These are phyloP conservation scores for Teratosphaeria zuluensis DNA, from an alignment of 2,329 filamentous ascomycete genomes.

Conservation along the genomic window DNA sequence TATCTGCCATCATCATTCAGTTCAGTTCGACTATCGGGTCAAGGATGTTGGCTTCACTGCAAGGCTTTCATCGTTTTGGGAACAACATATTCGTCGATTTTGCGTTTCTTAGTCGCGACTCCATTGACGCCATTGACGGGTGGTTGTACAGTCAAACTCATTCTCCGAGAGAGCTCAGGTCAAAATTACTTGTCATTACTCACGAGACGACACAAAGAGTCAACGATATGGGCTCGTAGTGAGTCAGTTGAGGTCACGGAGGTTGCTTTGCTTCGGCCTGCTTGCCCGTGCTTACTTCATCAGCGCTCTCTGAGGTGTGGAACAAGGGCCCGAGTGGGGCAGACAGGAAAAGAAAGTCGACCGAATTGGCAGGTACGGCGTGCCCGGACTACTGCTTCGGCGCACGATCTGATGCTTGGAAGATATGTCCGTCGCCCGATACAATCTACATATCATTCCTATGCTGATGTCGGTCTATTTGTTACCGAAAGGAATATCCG, in stretches of 20 bases:
- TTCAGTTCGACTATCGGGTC: neutral
- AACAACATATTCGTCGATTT: neutral
- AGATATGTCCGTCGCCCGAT: neutral
- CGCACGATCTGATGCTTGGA: no score
- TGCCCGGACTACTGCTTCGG: neutral
- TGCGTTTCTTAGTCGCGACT: neutral
- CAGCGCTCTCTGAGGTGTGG: neutral
- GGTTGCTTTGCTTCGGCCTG: neutral
- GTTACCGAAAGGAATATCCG: conserved; percentile 5
- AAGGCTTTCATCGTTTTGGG: conserved; percentile 5
- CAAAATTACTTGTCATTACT: neutral
- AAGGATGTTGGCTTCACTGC: neutral
- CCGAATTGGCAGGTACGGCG: neutral
- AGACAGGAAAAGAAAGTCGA: neutral
- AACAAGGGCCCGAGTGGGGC: neutral
- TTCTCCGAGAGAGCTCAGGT: neutral
- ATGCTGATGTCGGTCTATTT: neutral
- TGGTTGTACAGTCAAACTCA: neutral
- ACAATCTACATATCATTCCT: neutral
- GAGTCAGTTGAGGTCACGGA: neutral
- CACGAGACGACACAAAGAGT: no score
- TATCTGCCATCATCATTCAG: neutral
- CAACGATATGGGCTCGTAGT: no score
- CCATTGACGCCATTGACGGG: neutral
- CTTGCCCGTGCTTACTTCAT: neutral